Base-by-base conservation (phyloP, 352 stramenopile species). In the Globisporangium carolinianum region DNA sequence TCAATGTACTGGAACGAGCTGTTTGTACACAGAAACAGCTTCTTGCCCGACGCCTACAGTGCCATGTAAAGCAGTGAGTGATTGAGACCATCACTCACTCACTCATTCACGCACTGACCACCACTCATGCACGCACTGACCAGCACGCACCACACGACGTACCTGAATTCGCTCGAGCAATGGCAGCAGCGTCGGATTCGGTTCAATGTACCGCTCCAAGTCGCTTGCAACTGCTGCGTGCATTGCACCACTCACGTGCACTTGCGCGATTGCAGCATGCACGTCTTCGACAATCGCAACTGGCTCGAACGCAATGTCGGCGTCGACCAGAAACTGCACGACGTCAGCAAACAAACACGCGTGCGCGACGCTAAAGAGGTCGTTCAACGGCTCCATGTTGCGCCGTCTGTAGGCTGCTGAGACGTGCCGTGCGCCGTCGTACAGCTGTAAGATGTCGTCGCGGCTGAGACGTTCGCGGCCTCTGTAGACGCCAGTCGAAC, bases 1-100 rank as follows among this genome's bases (percentile, higher is more conserved):
- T 98, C 87, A 36, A 97, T 86, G 74, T 98, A 98, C 68, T 83
- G 85, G 73, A 96, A 98, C 14, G 89, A 92, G 24, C 89, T 97
- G 71, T 98, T 98, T 36, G 86, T 91, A 69, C 92, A 92, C 70
- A 98, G 75, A 60, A 98, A 97, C 35, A 93, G 80, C 55, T 94
- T 84, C 69, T 97, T 97, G 9, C 87, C 89, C 15, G 82, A 82
- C 46, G 75, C 57, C 71, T 96, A 51, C 9, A 50, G 38, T 35
- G 32, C 36, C 14, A 58, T 10, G 47, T 11, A 38, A 38, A 35
- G 49, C 14, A 12, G 8, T 17, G 41, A 32, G 15, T 63, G 0
- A 62, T 36, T 9, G 49, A 1, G 2, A 15, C 15, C 4, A 11
- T 5, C 10, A 39, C 8, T 11, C 3, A 7, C 35, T 41, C n/a